A percentile compares a stretch with the other conserved stretches of the same genome.
Conservation (phyloP, 2,329 filamentous ascomycete genomes). For the Xylaria multiplex region DNA sequence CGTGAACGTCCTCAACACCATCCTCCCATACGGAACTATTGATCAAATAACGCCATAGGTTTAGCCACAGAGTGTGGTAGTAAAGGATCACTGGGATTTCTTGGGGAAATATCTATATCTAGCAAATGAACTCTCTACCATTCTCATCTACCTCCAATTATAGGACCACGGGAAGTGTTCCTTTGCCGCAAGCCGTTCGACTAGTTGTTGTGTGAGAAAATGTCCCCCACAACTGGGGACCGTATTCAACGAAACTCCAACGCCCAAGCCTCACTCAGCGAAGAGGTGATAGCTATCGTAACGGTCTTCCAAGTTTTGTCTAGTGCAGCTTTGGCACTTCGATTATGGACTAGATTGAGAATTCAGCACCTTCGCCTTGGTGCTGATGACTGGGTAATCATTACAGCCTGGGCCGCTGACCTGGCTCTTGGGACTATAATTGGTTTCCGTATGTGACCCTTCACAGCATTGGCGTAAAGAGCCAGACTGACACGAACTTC, state of each 20-base stretch:
- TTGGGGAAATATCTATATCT: constrained; percentile 20
- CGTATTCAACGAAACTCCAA: not conserved
- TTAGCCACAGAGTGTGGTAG: not conserved
- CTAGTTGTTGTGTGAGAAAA: not conserved
- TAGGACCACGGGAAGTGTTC: not conserved
- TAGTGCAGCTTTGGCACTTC: constrained; percentile 1
- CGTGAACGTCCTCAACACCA: constrained; percentile 1
- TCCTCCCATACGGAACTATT: not conserved
- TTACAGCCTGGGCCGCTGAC: not conserved
- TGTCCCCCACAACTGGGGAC: not conserved
- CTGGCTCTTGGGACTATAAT: constrained; percentile 5
- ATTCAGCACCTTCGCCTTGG: constrained; percentile 16
- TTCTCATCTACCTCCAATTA: not conserved
- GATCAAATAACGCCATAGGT: not conserved
- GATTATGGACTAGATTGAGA: constrained; percentile 17
- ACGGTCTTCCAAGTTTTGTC: constrained; percentile 16
- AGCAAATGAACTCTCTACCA: constrained; percentile 20
- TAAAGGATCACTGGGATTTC: not conserved
- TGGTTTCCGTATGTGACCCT: constrained; percentile 7
- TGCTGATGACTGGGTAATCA: constrained; percentile 16
- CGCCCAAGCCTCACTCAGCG: constrained; percentile 4
- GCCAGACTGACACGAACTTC: not conserved
- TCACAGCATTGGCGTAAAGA: not conserved
- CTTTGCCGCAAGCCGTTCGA: not conserved
- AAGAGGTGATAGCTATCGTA: constrained; percentile 19